Evolutionary conservation across 495 filamentous ascomycete genomes (phyloP), one percentile per base, ranked within the genome.

Genomic region (Glarea lozoyensis): DNA sequence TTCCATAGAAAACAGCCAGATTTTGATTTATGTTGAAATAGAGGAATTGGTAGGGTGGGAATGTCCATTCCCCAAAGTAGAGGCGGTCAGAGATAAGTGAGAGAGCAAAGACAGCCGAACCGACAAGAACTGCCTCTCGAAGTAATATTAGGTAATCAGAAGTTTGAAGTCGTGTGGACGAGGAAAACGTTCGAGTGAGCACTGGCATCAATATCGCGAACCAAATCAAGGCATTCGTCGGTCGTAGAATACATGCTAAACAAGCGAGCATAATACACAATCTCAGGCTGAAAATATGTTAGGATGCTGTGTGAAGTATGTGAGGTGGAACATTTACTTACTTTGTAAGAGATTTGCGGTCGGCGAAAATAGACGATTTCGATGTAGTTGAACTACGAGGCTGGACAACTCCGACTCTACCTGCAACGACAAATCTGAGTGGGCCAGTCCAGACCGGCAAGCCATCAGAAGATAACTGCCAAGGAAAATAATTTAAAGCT

Each of bases 171-270:
- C 37, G 23, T 11, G 27, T 31, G 7, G 22, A 24, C 9, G 37
- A 30, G 11, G 45, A 40, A 29, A 52, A 40, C 32, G 67, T 49
- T 6, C 63, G 63, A 2, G 67, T 65, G 18, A 76, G 23, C 16
- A 58, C 53, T 18, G 73, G 45, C 22, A 60, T 67, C 7, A 68
- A 48, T 49, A 79, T 56, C 25, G 65, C 71, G 10, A 79, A 58
- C 92, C 92, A 99, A 46, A 97, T 81, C 31, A 97, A 61, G 27
- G 84, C 47, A 56, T 97, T 97, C 4, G 90, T 99, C 18, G 90
- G 93, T 4, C 92, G 79, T 18, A 99, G 68, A 23, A 96, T 72
- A 62, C 85, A 89, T 0, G 92, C 93, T 37, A 86, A 55, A 1
- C 85, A 88, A 20, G 89, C 88, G 15, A 93, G 65, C 11, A 78